Conservation (phyloP, 208 protist species). For the Histomonas meleagridis region DNA sequence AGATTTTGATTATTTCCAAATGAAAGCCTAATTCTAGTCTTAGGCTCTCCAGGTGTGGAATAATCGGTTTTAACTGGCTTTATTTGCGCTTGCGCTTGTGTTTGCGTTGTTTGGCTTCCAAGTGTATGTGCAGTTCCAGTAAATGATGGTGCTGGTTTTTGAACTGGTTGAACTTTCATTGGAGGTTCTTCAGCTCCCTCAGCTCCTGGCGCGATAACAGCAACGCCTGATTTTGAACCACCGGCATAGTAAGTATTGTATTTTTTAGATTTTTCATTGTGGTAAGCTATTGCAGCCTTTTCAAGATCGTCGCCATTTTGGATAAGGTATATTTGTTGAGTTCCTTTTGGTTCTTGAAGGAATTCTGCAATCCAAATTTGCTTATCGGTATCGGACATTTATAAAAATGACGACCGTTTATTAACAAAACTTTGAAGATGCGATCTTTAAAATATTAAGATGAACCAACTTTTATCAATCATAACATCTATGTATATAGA, state of each 20-base stretch:
- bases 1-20: background rate
- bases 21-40: background rate
- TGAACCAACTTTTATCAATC: no score
- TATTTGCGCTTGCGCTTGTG: no score
- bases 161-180: background rate
- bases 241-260: background rate
- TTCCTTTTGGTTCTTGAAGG: background rate
- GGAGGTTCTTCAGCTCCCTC: background rate
- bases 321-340: background rate
- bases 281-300: background rate
- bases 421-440: no score
- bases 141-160: background rate
- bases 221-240: background rate
- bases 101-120: no score
- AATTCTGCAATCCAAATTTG: no score
- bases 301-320: background rate
- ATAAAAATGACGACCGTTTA: no score
- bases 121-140: no score
- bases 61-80: background rate
- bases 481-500: no score
- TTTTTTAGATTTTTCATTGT: background rate
- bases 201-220: background rate
- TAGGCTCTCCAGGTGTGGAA: background rate
- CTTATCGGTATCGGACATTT: no score
- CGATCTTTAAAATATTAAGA: no score